Evolutionary conservation across 495 filamentous ascomycete genomes (phyloP), one percentile per base, ranked within the genome.

Genomic region (Daldinia loculata): DNA sequence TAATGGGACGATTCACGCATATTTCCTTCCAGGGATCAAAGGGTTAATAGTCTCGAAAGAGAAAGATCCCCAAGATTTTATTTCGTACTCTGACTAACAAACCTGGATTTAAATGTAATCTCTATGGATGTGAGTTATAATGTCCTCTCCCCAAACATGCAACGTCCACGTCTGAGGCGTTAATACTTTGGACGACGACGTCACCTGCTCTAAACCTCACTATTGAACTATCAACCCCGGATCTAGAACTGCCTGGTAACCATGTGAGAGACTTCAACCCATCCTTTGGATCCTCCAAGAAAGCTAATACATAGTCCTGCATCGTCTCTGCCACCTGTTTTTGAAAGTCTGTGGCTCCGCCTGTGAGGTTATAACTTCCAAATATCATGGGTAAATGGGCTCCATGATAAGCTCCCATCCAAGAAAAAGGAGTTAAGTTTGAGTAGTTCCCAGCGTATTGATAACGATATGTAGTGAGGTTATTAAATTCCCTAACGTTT

Each of bases 381-480:
- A 86, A 85, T 19, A 83, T 71, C 52, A 84, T 79, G 2, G 83
- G 82, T 4, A 84, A 61, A 56, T 86, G 80, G 41, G 79, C 76
- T 2, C 76, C 78, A 61, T 87, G 85, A 53, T 85, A 87, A n/a
- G 85, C 84, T 7, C 84, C 84, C 63, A 85, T 78, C 82, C 81
- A 84, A 19, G 63, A 6, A 30, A 72, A 76, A 0, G 79, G 78
- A 19, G 77, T 83, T 9, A 87, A 26, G 52, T 81, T 84, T 14
- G 77, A 69, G 63, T 81, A 87, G 52, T 81, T 84, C 0, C 84
- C 86, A 14, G 77, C 77, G 57, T 86, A 85, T 60, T 82, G 75
- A 67, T 84, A 88, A n/a, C 85, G 78, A 69, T 80, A 87, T 3
- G 80, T 84, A 15, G 82, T 80, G 30, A 82, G 67, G 12, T 76